Percentiles rank a stretch among this genome's conserved stretches.
Conservation (phyloP, 2,329 filamentous ascomycete genomes). For the Sarocladiaceae sp. region DNA sequence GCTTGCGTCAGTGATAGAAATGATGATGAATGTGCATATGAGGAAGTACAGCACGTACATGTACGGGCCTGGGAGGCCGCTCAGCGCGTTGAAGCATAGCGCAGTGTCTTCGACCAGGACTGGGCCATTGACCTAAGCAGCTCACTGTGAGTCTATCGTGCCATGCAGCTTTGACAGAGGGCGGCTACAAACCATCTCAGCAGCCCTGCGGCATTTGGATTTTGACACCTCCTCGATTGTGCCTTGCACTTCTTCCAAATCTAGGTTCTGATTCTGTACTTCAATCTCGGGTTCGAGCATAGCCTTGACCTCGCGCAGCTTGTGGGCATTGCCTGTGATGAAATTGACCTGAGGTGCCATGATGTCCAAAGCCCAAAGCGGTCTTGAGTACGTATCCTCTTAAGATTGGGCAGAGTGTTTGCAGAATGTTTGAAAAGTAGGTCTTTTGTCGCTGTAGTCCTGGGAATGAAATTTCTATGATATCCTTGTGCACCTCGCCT, state of each 20-base stretch:
- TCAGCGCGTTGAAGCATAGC: constrained; percentile 83
- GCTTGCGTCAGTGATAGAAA: background rate
- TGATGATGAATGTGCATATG: background rate
- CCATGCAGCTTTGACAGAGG: background rate
- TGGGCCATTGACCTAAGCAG: constrained; percentile 65
- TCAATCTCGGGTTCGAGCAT: constrained; percentile 73
- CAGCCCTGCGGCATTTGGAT: constrained; percentile 81
- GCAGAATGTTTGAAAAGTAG: too few relatives aligned
- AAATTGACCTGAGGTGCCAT: constrained; percentile 65
- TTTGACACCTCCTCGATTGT: constrained; percentile 83
- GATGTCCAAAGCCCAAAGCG: too few relatives aligned
- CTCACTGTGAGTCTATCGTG: background rate
- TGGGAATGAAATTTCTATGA: too few relatives aligned
- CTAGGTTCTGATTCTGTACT: constrained; percentile 67
- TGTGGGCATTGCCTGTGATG: constrained; percentile 94
- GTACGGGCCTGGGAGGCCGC: constrained; percentile 90
- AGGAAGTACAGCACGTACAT: constrained; percentile 58
- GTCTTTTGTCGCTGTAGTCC: too few relatives aligned
- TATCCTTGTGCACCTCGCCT: too few relatives aligned
- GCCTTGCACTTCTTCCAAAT: constrained; percentile 87
- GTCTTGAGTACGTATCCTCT: too few relatives aligned
- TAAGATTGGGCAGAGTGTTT: too few relatives aligned
- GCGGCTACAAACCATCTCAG: constrained; percentile 56
- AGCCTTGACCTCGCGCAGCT: constrained; percentile 80
- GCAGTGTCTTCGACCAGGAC: constrained; percentile 96